These are phyloP conservation scores for Serendipita indica DNA, from an alignment of 768 basidiomycete species.

Conservation along the genomic window DNA sequence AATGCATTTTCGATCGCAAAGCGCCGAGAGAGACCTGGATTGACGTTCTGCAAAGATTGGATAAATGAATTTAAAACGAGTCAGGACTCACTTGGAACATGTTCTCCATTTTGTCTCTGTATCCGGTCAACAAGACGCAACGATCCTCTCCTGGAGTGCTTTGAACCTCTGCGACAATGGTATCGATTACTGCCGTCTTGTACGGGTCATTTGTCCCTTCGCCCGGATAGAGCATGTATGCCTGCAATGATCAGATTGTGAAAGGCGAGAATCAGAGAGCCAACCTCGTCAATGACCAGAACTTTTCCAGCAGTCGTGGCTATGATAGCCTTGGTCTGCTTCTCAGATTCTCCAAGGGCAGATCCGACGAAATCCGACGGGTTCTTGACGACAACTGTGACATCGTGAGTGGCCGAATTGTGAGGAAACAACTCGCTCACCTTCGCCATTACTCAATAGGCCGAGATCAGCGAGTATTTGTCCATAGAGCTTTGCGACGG, in stretches of 20 bases:
- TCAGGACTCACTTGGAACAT: constrained; percentile 54
- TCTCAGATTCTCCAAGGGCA: constrained; percentile 44
- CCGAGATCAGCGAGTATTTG: constrained; percentile 44
- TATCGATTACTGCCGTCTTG: constrained; percentile 59
- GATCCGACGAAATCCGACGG: constrained; percentile 55
- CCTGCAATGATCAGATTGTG: constrained; percentile 26
- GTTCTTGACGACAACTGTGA: constrained; percentile 46
- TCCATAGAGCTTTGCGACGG: constrained; percentile 53
- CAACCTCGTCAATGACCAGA: constrained; percentile 53
- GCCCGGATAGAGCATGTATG: constrained; percentile 44
- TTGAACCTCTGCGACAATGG: constrained; percentile 60
- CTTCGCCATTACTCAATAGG: constrained; percentile 60
- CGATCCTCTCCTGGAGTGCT: constrained; percentile 54
- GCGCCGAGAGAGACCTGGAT: constrained; percentile 48
- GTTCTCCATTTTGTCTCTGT: constrained; percentile 49
- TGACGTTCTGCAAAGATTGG: constrained; percentile 39
- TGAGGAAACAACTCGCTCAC: constrained; percentile 24
- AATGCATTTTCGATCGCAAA: constrained; percentile 58
- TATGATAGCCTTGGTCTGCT: constrained; percentile 48
- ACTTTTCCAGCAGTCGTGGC: constrained; percentile 47
- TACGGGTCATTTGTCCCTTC: constrained; percentile 30
- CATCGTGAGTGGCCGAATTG: neutral
- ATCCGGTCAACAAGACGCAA: constrained; percentile 50
- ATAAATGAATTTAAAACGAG: neutral
- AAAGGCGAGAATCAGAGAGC: neutral